Evolutionary conservation across 2,329 filamentous ascomycete species (phyloP), one percentile per base, ranked within the genome.

Genomic region (Colletotrichum sp.): DNA sequence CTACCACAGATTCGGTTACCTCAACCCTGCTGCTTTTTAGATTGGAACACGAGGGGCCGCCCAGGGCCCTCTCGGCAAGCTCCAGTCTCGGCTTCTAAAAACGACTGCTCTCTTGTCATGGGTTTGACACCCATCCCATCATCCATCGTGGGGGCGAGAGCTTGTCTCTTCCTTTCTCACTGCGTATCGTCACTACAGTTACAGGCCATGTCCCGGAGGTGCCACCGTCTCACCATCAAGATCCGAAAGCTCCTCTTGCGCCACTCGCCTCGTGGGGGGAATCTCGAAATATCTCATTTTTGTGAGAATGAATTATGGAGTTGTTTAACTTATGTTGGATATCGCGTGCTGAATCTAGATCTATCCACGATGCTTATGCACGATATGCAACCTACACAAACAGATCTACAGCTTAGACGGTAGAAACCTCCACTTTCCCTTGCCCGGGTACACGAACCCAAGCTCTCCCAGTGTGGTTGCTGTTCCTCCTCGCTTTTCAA

Each of bases 401-500:
- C 24, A 9, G 15, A 18, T n/a, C 63, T 67, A 69, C 43, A 74
- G 43, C 43, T 75, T 69, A 8, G 64, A 32, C 6, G 57, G 61
- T 13, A 48, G 4, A 8, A 73, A 43, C 65, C 10, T 52, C 70
- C 70, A 76, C 32, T 76, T 69, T 8, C 71, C 74, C 36, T 75
- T 66, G 3, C 77, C 77, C 4, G 77, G 77, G 43, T 77, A 78
- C 21, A 74, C 75, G 18, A 73, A 78, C 12, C 77, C 77, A 58
- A 78, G 43, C 65, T 78, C 77, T 77, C 91, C 89, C 26, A 98
- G 82, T 5, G 88, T 92, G 81, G 85, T 93, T 12, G 95, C 92
- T 8, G 84, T 86, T 43, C 92, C 89, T 0, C 95, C 95, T 48
- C 87, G 86, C 77, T 90, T 87, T 74, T 93, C 90, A 82, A 97